Evolutionary conservation across 2,329 filamentous ascomycete species (phyloP).

Genomic region (Colletotrichum abscissum): DNA sequence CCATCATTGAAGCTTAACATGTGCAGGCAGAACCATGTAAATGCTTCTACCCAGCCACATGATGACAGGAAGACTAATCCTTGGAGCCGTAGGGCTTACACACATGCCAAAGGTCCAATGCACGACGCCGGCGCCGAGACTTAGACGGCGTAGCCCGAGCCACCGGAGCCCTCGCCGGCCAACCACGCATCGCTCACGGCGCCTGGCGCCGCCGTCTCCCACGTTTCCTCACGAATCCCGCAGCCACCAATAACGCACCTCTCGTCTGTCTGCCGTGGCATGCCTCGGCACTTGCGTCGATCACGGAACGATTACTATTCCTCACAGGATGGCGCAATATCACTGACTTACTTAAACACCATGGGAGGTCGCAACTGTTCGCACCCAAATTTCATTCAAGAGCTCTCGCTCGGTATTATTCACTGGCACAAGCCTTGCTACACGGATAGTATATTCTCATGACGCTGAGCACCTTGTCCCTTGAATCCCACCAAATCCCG

Average conservation of each 20-base stretch:
- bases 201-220: neutral
- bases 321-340: neutral
- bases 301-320: constrained; percentile 5
- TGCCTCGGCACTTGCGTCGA: constrained; percentile 10
- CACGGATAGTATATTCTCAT: neutral
- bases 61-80: neutral
- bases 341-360: constrained; percentile 7
- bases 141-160: constrained; percentile 1
- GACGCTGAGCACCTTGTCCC: neutral
- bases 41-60: neutral
- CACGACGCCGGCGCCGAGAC: constrained; percentile 7
- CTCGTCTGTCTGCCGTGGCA: constrained; percentile 14
- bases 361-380: neutral
- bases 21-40: too few species aligned
- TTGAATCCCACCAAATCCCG: neutral
- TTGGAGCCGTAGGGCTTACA: neutral
- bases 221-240: constrained; percentile 14
- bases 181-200: constrained; percentile 7
- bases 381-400: neutral
- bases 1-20: too few species aligned
- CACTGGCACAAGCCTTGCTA: constrained; percentile 2
- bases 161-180: neutral
- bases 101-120: neutral
- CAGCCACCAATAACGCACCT: constrained; percentile 14
- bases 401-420: neutral